Percentiles rank a stretch among this genome's conserved stretches.
Conservation (phyloP, 2,329 filamentous ascomycete species). For the Sclerotinia nivalis region DNA sequence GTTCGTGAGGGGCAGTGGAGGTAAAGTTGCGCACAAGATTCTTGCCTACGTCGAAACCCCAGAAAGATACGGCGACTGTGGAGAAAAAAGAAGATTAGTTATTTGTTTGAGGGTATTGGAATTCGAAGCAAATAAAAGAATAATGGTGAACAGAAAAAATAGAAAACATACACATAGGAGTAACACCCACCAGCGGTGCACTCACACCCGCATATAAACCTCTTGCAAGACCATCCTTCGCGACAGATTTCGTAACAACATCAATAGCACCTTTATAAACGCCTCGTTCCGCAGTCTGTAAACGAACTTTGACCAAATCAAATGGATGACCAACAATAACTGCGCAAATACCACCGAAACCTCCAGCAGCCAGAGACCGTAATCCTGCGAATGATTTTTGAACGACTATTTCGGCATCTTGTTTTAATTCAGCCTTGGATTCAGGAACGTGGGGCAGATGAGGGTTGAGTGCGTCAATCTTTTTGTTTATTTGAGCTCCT, state of each 20-base stretch:
- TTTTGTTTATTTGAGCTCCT: slow-evolving; percentile 36
- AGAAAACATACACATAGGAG: slow-evolving; percentile 86
- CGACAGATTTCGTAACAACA: slow-evolving; percentile 85
- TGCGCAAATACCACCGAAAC: slow-evolving; percentile 90
- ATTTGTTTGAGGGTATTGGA: neutral
- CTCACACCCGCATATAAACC: slow-evolving; percentile 97
- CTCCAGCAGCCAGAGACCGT: slow-evolving; percentile 83
- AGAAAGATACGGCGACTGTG: slow-evolving; percentile 67
- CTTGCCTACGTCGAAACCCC: slow-evolving; percentile 97
- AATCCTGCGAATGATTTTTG: slow-evolving; percentile 56
- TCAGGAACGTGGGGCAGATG: slow-evolving; percentile 41
- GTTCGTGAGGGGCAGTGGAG: slow-evolving; percentile 65
- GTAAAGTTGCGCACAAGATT: slow-evolving; percentile 68
- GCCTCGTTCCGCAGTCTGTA: slow-evolving; percentile 93
- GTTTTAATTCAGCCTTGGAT: slow-evolving; percentile 40
- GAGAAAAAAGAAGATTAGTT: slow-evolving; percentile 13
- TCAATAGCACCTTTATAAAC: slow-evolving; percentile 90
- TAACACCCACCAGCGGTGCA: slow-evolving; percentile 91
- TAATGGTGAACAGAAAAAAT: neutral
- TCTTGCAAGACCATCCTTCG: slow-evolving; percentile 75
- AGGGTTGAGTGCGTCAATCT: slow-evolving; percentile 35
- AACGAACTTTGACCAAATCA: slow-evolving; percentile 93
- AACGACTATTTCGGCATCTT: slow-evolving; percentile 36
- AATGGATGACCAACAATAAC: slow-evolving; percentile 96
- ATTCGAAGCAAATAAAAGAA: neutral